These are phyloP conservation scores for Hanseniaspora mollemarum DNA, from an alignment of 805 yeast species.

Conservation along the genomic window DNA sequence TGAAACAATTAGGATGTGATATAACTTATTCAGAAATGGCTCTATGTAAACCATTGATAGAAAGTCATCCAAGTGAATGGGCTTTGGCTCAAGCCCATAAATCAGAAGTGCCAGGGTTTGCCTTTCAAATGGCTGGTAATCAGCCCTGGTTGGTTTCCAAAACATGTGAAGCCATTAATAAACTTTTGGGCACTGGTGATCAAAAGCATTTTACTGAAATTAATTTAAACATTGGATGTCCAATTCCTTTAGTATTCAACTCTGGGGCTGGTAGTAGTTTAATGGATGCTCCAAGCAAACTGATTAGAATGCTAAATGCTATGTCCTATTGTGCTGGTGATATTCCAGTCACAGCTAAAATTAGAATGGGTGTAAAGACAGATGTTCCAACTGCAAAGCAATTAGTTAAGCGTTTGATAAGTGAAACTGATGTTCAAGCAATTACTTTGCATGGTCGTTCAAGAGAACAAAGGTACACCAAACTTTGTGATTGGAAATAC, in stretches of 20 bases:
- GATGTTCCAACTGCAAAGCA: conserved; percentile 76
- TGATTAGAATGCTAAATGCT: conserved; percentile 66
- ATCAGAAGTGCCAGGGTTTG: conserved; percentile 76
- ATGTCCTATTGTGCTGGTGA: conserved; percentile 88
- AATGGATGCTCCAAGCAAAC: conserved; percentile 74
- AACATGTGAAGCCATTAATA: conserved; percentile 60
- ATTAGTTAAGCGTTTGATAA: conserved; percentile 57
- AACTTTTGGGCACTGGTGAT: conserved; percentile 40
- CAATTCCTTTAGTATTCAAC: conserved; percentile 84
- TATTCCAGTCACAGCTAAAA: conserved; percentile 80
- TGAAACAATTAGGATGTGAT: conserved; percentile 85
- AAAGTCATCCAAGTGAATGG: conserved; percentile 93
- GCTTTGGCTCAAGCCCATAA: conserved; percentile 85
- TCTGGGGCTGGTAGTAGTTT: conserved; percentile 95
- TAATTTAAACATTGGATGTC: conserved; percentile 93
- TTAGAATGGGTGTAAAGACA: conserved; percentile 84
- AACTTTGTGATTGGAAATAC: conserved; percentile 87
- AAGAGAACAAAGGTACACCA: conserved; percentile 87
- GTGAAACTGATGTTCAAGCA: conserved; percentile 76
- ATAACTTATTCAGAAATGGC: conserved; percentile 96
- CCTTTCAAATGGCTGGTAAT: conserved; percentile 83
- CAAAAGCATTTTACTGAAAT: conserved; percentile 56
- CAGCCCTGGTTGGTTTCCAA: conserved; percentile 90
- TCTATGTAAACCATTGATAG: conserved; percentile 66
- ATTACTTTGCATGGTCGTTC: conserved; percentile 93